These are phyloP conservation scores for Pisolithus marmoratus DNA, from an alignment of 768 basidiomycete genomes.

Conservation along the genomic window DNA sequence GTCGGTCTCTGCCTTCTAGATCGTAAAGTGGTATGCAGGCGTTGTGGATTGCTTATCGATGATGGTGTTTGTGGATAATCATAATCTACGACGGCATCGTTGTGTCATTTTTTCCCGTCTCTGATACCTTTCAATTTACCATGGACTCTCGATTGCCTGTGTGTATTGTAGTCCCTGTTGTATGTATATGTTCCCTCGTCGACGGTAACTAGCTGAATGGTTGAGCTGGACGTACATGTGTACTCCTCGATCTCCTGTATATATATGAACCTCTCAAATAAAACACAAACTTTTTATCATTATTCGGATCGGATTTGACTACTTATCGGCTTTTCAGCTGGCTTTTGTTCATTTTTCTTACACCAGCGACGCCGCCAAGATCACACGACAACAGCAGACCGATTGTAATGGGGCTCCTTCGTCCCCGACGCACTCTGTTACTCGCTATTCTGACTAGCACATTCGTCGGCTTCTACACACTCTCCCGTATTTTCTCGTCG, in stretches of 20 bases:
- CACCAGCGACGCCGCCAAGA: no score
- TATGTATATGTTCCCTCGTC: no score
- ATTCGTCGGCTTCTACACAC: background rate
- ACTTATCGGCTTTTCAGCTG: no score
- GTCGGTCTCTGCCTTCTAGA: slow-evolving; percentile 76
- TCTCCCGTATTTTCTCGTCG: background rate
- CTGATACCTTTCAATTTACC: background rate
- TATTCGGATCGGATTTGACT: no score
- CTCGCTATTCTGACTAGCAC: background rate
- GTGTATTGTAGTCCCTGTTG: background rate
- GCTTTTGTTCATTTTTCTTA: no score
- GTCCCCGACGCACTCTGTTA: background rate
- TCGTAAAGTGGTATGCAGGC: slow-evolving; percentile 56
- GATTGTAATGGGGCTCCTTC: background rate
- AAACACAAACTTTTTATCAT: no score
- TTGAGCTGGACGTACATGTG: no score
- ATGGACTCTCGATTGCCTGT: background rate
- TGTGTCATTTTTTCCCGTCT: background rate
- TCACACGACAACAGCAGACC: no score
- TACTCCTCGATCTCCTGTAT: no score
- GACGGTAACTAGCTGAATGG: no score
- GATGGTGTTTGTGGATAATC: slow-evolving; percentile 30
- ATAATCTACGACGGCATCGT: background rate
- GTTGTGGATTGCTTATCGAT: slow-evolving; percentile 38
- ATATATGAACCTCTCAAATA: no score